Base-by-base conservation (phyloP, 2,329 filamentous ascomycete species). In the Trichoderma polysporum region DNA sequence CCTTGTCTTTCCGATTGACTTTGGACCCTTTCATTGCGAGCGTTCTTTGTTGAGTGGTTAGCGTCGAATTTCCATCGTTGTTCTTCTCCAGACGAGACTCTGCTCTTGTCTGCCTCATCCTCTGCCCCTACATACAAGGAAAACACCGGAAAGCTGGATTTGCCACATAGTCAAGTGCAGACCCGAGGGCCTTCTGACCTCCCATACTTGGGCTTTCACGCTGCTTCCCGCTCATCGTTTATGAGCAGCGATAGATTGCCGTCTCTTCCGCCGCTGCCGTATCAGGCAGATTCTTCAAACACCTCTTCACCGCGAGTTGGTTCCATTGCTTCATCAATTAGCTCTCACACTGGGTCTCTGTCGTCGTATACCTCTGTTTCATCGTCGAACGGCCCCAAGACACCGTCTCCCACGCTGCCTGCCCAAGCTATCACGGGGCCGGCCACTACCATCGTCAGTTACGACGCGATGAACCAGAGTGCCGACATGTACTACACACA, bases 111-210 rank as follows among this genome's bases (percentile, higher is more conserved):
- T 64, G 33, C 50, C 33, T 31, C 37, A 56, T 35, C 50, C 25
- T n/a, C 47, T 53, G n/a, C 45, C 53, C 54, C 60, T 60, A 41
- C 39, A 29, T 19, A 45, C 13, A 50, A 67, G 62, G 41, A 59
- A 67, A 83, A 88, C 82, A 90, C 88, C 91, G 92, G 88, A 90
- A 95, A 94, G 85, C 92, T 96, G 92, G 92, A 94, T 91, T 89
- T 94, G 80, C 91, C 92, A 83, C 91, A 91, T 86, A 49, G 29
- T 27, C 66, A 68, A 59, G 45, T 65, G 45, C 60, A 53, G 41
- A 65, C 53, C 53, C 66, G 61, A 49, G 47, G 53, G 61, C 52
- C 35, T 31, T 59, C 66, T n/a, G 53, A 68, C 52, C 39, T 66
- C 75, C 79, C 84, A 79, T 92, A 88, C 81, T 91, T 90, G 81